These are phyloP conservation scores for Mortierella alpina DNA, from an alignment of 192 early-diverging fungal species.

Conservation along the genomic window DNA sequence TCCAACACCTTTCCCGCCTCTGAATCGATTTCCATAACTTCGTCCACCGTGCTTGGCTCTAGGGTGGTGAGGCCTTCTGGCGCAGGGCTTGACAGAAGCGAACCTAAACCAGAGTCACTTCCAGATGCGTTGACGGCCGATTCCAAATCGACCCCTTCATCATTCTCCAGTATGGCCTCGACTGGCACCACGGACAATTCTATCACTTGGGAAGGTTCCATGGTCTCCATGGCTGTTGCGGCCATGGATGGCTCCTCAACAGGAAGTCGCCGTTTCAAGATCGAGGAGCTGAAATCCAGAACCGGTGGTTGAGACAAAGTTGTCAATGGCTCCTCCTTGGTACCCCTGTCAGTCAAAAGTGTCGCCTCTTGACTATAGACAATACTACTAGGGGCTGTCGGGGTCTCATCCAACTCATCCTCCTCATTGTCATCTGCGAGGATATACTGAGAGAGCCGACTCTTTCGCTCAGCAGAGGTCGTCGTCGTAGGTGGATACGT, in stretches of 20 bases:
- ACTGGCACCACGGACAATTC: neutral
- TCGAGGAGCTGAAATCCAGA: conserved; percentile 28
- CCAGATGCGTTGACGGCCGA: neutral
- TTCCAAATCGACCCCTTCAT: neutral
- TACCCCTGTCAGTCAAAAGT: neutral
- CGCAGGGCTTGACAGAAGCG: neutral
- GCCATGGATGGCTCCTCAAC: neutral
- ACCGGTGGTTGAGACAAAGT: neutral
- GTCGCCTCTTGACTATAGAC: no score
- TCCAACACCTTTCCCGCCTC: neutral
- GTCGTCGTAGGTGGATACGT: neutral
- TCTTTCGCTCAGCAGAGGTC: neutral
- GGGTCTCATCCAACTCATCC: conserved; percentile 13
- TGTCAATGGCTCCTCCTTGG: neutral
- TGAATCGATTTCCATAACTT: neutral
- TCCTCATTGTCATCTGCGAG: conserved; percentile 52
- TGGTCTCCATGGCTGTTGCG: neutral
- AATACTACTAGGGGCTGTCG: neutral
- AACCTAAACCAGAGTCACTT: neutral
- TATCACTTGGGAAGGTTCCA: neutral
- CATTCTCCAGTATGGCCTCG: neutral
- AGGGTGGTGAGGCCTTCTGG: neutral
- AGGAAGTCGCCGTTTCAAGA: conserved; percentile 5
- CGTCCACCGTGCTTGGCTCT: neutral
- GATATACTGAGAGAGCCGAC: conserved; percentile 17